These are phyloP conservation scores for Cunninghamia lanceolata DNA, from an alignment of 75 land plant genomes.

Conservation along the genomic window DNA sequence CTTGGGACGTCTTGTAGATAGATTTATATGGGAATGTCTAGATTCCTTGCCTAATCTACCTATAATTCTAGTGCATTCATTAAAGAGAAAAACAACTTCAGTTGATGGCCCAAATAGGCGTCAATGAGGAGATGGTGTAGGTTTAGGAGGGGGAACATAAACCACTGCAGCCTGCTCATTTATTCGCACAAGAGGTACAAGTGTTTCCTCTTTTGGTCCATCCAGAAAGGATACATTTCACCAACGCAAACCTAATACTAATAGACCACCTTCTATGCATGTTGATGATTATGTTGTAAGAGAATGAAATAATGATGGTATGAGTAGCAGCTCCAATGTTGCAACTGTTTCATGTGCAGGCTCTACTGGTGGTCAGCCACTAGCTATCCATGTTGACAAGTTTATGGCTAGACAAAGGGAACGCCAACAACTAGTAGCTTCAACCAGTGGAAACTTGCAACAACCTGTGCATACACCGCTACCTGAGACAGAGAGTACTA, in stretches of 20 bases:
- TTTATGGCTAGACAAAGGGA: conserved; percentile 95
- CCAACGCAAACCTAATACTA: conserved; percentile 91
- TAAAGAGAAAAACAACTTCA: conserved; percentile 62
- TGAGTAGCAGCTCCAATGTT: too few relatives aligned
- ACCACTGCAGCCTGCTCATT: conserved; percentile 29
- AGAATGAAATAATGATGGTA: too few relatives aligned
- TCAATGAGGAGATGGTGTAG: conserved; percentile 45
- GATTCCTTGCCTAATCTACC: conserved; percentile 55
- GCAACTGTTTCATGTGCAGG: too few relatives aligned
- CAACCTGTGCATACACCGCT: conserved; percentile 27
- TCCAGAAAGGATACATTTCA: conserved; percentile 78
- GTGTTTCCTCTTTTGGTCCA: conserved; percentile 39
- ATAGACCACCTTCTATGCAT: conserved; percentile 98
- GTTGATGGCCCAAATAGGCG: conserved; percentile 59
- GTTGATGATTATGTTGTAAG: too few relatives aligned
- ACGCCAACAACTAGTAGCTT: conserved; percentile 61
- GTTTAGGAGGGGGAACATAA: conserved; percentile 22
- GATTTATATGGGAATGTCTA: conserved; percentile 85
- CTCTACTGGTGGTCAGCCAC: conserved; percentile 83
- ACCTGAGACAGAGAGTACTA: conserved; percentile 16
- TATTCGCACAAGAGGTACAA: conserved; percentile 35
- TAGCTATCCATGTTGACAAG: conserved; percentile 96
- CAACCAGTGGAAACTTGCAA: conserved; percentile 31
- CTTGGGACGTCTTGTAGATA: conserved; percentile 40
- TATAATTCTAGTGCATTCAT: conserved; percentile 27